A percentile compares a stretch with the other conserved stretches of the same genome.
These are phyloP conservation scores for Omphalea diandra DNA, from an alignment of 441 rosid genomes.

Conservation along the genomic window DNA sequence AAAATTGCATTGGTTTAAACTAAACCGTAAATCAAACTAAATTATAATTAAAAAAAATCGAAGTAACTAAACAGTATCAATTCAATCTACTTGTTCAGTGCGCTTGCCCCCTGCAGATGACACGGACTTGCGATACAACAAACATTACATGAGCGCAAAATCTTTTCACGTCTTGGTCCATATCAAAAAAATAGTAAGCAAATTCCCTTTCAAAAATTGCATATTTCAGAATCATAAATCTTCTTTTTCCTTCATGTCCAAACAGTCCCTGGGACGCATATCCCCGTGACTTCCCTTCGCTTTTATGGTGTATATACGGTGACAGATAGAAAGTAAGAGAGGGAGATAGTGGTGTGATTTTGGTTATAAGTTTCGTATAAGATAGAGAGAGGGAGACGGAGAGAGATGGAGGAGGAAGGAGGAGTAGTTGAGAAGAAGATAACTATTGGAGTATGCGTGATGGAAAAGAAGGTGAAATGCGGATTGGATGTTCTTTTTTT, in stretches of 20 bases:
- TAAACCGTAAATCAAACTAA: too few relatives aligned
- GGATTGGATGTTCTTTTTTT: slow-evolving; percentile 65
- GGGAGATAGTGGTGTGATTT: not conserved
- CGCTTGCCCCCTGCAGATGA: too few relatives aligned
- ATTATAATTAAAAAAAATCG: too few relatives aligned
- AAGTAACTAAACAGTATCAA: too few relatives aligned
- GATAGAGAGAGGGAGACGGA: slow-evolving; percentile 15
- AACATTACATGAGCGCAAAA: too few relatives aligned
- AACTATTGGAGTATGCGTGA: slow-evolving; percentile 88
- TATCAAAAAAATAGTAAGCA: too few relatives aligned
- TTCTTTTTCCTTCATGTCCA: not conserved
- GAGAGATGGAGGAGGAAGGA: slow-evolving; percentile 37
- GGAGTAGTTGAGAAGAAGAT: slow-evolving; percentile 52
- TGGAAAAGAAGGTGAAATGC: slow-evolving; percentile 99
- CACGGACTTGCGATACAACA: too few relatives aligned
- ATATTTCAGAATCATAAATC: slow-evolving; percentile 21
- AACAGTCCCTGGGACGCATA: not conserved
- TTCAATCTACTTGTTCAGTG: too few relatives aligned
- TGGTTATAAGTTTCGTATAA: not conserved
- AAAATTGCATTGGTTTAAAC: too few relatives aligned
- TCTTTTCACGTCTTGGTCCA: too few relatives aligned
- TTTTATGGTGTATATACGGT: not conserved
- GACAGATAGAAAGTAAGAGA: too few relatives aligned
- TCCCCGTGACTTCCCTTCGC: not conserved
- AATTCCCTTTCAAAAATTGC: not conserved